Base-by-base conservation (phyloP, 257 asterid genomes). In the Capsicum baccatum region DNA sequence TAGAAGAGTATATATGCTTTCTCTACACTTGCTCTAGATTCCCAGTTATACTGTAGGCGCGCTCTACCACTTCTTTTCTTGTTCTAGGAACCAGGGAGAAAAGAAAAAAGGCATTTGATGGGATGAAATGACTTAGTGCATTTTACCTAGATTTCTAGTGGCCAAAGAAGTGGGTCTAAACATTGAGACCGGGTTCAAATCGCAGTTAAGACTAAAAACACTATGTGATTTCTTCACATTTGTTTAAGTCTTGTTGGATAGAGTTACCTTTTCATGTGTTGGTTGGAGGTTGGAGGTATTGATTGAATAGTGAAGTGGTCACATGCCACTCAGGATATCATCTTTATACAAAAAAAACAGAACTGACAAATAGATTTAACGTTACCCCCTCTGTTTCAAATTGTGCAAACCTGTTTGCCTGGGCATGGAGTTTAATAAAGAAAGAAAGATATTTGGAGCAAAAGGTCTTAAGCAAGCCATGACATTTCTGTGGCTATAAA, bases 41-140 rank as follows among this genome's bases (percentile, higher is more conserved):
- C 81, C 50, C 0, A 73, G 81, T 50, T 50, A 50, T 74, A 50
- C 21, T 50, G 47, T 74, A 6, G 81, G 81, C 9, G 81, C 50
- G 62, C 13, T 74, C 17, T 74, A 42, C 60, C 44, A 19, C 81
- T 50, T 74, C 44, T 26, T 74, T 13, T 74, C 44, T 50, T 19
- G 47, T 74, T 74, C 11, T 74, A 50, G 62, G 81, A 74, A 74
- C n/a, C 6, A 50, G 81, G 44, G 58, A 50, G 62, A 50, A 74
- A 74, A 74, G 47, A 74, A 50, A 12, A 50, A 50, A 19, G 80
- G 80, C 62, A 19, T 74, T 21, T 74, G 48, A 26, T 50, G 47
- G 81, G 14, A 74, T 74, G 59, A 74, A 21, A 74, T 74, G 47
- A 50, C 44, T 19, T 50, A 0, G 12, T 12, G 79, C 47, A 50